These are phyloP conservation scores for Xanthoceras sorbifolium DNA, from an alignment of 345 rosid genomes.

Conservation along the genomic window DNA sequence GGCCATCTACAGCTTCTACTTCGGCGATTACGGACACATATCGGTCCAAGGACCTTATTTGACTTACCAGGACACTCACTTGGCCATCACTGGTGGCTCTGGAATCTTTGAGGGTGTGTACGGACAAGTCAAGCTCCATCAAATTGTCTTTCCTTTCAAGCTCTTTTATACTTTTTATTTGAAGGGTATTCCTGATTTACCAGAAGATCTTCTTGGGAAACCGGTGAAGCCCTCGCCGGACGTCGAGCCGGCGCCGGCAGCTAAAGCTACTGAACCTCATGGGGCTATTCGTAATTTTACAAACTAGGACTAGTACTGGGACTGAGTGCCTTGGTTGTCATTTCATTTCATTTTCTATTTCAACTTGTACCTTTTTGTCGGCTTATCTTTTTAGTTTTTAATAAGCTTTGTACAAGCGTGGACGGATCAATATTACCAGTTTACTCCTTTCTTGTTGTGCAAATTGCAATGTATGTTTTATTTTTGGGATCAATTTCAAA, in stretches of 20 bases:
- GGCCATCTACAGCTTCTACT: conserved; percentile 56
- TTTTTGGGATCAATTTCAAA: too few relatives aligned
- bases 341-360: neutral
- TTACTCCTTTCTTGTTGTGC: too few relatives aligned
- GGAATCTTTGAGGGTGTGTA: conserved; percentile 52
- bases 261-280: conserved; percentile 50
- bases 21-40: conserved; percentile 57
- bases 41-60: conserved; percentile 51
- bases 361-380: too few relatives aligned
- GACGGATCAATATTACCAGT: too few relatives aligned
- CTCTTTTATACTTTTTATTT: conserved; percentile 54
- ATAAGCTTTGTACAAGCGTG: neutral
- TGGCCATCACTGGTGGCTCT: conserved; percentile 53
- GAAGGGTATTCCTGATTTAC: conserved; percentile 47
- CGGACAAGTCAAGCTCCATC: conserved; percentile 53
- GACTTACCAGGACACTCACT: conserved; percentile 47
- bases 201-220: conserved; percentile 36
- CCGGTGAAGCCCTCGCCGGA: conserved; percentile 43
- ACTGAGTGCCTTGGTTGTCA: neutral
- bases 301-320: conserved; percentile 12
- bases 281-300: conserved; percentile 42
- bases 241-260: conserved; percentile 48
- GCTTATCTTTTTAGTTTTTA: neutral
- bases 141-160: conserved; percentile 56
- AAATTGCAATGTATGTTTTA: too few relatives aligned